phyloP scores from a whole-genome alignment of 495 filamentous ascomycete genomes.

The Parachaetomium inaequale region DNA sequence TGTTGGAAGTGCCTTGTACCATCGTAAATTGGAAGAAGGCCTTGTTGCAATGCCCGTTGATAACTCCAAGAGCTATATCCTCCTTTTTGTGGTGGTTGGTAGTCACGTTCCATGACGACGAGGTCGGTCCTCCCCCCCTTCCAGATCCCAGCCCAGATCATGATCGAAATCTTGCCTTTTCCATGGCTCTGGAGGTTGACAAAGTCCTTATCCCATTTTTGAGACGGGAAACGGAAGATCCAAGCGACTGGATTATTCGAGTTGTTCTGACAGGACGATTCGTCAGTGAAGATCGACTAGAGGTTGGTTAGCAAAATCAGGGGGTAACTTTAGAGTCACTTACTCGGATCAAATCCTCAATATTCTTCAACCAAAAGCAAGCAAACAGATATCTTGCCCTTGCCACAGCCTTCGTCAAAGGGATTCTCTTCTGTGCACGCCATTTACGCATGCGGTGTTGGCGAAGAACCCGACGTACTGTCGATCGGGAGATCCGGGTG shows the following conservation, averaged over 20 bases:
- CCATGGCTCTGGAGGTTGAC: neutral
- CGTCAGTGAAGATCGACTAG: neutral
- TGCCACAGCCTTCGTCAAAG: no score
- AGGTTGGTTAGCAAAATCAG: neutral
- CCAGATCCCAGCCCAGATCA: neutral
- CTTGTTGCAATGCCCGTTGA: neutral
- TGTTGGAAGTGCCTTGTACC: conserved; percentile 1
- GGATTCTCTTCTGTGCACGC: no score
- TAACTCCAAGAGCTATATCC: neutral
- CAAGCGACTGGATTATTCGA: neutral
- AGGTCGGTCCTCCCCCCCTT: conserved; percentile 1
- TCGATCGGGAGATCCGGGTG: no score
- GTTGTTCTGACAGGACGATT: conserved; percentile 1
- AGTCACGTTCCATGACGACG: neutral
- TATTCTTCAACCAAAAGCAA: neutral
- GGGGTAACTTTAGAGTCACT: neutral
- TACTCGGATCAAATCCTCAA: neutral
- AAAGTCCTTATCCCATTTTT: no score
- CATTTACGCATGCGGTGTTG: neutral
- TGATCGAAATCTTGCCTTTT: neutral
- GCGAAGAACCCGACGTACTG: no score
- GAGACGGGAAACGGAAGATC: neutral
- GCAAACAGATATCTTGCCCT: neutral
- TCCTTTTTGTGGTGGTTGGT: neutral
- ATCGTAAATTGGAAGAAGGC: neutral